Percentiles rank a stretch among this genome's conserved stretches.
These are phyloP conservation scores for Diacronema lutheri DNA, from an alignment of 78 protist genomes.

Conservation along the genomic window DNA sequence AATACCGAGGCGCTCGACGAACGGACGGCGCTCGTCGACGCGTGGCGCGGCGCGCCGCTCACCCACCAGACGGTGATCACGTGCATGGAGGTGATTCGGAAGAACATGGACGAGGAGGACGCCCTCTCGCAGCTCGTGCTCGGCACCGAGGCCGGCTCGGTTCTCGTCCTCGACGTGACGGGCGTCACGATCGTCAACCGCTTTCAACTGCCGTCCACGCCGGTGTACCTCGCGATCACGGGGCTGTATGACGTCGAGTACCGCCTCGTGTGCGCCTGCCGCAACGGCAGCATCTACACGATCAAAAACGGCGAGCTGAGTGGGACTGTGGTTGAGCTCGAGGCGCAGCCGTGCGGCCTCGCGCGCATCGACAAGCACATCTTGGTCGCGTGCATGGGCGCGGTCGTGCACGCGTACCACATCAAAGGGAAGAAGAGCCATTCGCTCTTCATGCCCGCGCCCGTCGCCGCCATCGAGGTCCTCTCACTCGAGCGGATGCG, in stretches of 20 bases:
- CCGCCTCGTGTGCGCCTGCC: constrained; percentile 56
- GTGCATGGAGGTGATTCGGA: constrained; percentile 57
- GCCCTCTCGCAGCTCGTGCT: constrained; percentile 47
- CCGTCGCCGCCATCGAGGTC: background rate
- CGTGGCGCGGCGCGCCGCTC: background rate
- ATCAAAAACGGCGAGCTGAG: constrained; percentile 50
- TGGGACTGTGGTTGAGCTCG: constrained; percentile 47
- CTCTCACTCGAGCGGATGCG: background rate
- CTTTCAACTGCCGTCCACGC: background rate
- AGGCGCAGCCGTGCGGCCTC: constrained; percentile 43
- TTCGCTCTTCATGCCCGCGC: constrained; percentile 37
- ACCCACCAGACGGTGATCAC: constrained; percentile 33
- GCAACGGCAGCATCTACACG: constrained; percentile 49
- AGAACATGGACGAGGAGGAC: constrained; percentile 44
- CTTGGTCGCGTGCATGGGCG: constrained; percentile 47
- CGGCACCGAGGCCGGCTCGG: constrained; percentile 48
- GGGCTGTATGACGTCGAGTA: constrained; percentile 59
- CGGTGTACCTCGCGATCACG: constrained; percentile 21
- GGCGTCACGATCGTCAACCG: background rate
- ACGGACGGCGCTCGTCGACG: background rate
- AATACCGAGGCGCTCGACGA: background rate
- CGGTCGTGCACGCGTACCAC: constrained; percentile 40
- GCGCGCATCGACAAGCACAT: constrained; percentile 31
- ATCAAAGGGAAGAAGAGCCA: constrained; percentile 45
- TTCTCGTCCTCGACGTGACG: constrained; percentile 44